These are phyloP conservation scores for Amphibolis antarctica DNA, from an alignment of 106 monocot genomes.

Conservation along the genomic window DNA sequence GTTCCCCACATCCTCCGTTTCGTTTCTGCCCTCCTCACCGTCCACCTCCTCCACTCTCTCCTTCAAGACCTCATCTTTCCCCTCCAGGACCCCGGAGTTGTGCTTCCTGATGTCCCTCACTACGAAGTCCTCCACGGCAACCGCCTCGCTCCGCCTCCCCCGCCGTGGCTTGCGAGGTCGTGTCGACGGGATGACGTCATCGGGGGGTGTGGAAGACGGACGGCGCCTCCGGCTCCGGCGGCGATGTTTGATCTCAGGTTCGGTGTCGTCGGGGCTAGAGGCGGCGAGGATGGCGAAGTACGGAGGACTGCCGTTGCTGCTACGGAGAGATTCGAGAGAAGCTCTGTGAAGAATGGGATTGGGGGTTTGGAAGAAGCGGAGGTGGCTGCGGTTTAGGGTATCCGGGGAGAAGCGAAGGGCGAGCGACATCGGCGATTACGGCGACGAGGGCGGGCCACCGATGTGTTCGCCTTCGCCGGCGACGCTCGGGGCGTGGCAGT, in stretches of 20 bases:
- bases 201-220: not conserved
- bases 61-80: slow-evolving; percentile 47
- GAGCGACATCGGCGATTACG: not conserved
- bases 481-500: no score
- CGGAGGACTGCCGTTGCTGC: not conserved
- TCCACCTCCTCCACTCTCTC: slow-evolving; percentile 11
- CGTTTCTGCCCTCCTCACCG: slow-evolving; percentile 10
- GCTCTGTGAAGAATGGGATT: not conserved
- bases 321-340: no score
- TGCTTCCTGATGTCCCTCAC: slow-evolving; percentile 51
- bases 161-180: slow-evolving; percentile 48
- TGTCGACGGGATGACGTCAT: slow-evolving; percentile 16
- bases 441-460: no score
- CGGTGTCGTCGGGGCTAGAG: not conserved
- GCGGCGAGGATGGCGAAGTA: not conserved
- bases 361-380: not conserved
- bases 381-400: not conserved
- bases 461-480: no score
- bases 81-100: slow-evolving; percentile 35
- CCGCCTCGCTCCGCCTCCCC: slow-evolving; percentile 75
- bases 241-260: not conserved
- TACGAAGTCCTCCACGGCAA: slow-evolving; percentile 76
- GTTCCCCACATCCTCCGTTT: slow-evolving; percentile 7
- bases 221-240: not conserved
- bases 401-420: not conserved